A percentile compares a stretch with the other conserved stretches of the same genome.
Evolutionary conservation across 2,329 filamentous ascomycete species (phyloP).

Genomic region (Xylaria sp.): DNA sequence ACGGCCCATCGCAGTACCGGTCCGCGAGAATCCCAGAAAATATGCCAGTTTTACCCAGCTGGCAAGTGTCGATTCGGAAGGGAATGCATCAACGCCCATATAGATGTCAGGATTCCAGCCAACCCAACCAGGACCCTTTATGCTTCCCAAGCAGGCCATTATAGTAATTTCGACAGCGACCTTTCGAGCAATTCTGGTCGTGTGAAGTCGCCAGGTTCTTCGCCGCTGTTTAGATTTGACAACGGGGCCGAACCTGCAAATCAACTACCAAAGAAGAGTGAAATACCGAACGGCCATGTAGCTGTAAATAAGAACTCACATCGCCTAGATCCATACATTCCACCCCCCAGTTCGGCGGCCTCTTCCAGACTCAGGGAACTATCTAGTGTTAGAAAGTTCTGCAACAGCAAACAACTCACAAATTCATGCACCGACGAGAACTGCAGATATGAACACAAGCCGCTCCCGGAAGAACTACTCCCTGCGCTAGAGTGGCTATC

Average conservation of each 20-base stretch:
- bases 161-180: conserved; percentile 30
- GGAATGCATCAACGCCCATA: conserved; percentile 46
- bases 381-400: conserved; percentile 41
- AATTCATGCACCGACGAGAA: conserved; percentile 41
- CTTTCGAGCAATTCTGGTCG: conserved; percentile 17
- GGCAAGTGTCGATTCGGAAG: conserved; percentile 49
- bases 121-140: conserved; percentile 17
- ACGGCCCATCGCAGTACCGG: conserved; percentile 1
- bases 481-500: conserved; percentile 45
- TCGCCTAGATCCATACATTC: conserved; percentile 48
- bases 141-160: conserved; percentile 20
- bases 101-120: conserved; percentile 20
- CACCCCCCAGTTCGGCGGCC: conserved; percentile 33
- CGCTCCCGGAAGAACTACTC: conserved; percentile 43
- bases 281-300: conserved; percentile 45
- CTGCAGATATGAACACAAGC: conserved; percentile 48
- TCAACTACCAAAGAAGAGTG: conserved; percentile 41
- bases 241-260: conserved; percentile 13
- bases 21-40: conserved; percentile 35
- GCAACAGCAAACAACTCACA: conserved; percentile 46
- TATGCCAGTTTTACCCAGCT: conserved; percentile 44
- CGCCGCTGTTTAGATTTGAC: conserved; percentile 17
- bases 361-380: conserved; percentile 41
- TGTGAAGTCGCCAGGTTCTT: conserved; percentile 14
- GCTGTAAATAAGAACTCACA: conserved; percentile 45